phyloP scores from a whole-genome alignment of 2,329 filamentous ascomycete species.

The Colletotrichum sp. region DNA sequence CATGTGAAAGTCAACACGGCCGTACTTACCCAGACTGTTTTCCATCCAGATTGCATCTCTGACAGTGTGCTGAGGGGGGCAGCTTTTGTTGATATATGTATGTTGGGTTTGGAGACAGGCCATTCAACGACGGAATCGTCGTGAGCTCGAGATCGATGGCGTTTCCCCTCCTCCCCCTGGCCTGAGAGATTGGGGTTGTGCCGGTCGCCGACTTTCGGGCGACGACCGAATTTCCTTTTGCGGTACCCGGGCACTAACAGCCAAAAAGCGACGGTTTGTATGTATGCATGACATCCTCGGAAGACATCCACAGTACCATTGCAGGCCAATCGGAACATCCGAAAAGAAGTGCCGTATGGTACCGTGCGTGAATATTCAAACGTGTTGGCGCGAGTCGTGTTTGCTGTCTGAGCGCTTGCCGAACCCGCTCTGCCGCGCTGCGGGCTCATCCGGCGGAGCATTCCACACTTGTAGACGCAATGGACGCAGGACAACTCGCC shows the following conservation, averaged over 20 bases:
- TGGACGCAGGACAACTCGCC: not conserved
- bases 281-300: not conserved
- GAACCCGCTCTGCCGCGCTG: not conserved
- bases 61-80: not conserved
- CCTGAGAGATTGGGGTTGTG: not conserved
- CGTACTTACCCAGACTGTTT: not conserved
- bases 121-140: not conserved
- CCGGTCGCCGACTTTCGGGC: not conserved
- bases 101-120: not conserved
- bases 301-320: not conserved
- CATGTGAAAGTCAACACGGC: not conserved
- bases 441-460: not conserved
- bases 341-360: not conserved
- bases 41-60: not conserved
- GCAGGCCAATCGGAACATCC: not conserved
- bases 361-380: not conserved
- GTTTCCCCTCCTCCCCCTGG: not conserved
- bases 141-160: not conserved
- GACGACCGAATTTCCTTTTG: not conserved
- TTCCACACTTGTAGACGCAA: not conserved
- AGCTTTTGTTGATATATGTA: not conserved
- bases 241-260: not conserved
- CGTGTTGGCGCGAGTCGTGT: not conserved
- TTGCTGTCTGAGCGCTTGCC: not conserved
- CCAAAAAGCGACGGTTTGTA: not conserved